phyloP scores from a whole-genome alignment of 2,329 filamentous ascomycete species.

The Colletotrichum melonis region DNA sequence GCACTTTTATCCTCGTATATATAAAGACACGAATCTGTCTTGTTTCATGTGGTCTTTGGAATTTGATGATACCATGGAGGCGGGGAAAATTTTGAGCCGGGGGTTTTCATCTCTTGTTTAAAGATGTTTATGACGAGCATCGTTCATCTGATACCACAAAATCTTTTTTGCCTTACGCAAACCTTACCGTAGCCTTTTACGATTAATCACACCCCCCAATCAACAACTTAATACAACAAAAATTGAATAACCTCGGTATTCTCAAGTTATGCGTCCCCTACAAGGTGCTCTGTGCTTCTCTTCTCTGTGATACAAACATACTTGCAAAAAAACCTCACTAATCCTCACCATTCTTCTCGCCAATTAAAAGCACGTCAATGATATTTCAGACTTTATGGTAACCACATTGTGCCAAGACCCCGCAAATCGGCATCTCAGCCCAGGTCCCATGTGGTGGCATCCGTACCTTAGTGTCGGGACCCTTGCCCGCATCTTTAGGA shows the following conservation, averaged over 20 bases:
- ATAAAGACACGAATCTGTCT: neutral
- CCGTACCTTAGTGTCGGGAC: neutral
- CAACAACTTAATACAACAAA: neutral
- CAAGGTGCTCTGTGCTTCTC: too few relatives aligned
- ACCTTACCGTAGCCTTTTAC: neutral
- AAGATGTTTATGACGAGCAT: neutral
- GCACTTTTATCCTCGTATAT: neutral
- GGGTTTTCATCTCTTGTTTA: neutral
- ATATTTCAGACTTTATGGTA: too few relatives aligned
- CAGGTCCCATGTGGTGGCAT: too few relatives aligned
- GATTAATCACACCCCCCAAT: neutral
- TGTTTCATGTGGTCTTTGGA: neutral
- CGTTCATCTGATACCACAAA: slow-evolving; percentile 13
- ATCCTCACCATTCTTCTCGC: too few relatives aligned
- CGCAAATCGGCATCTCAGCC: neutral
- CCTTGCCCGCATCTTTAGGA: neutral
- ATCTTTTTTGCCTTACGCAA: neutral
- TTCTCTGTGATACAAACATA: too few relatives aligned
- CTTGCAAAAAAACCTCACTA: too few relatives aligned
- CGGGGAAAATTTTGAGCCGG: neutral
- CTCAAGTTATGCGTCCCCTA: too few relatives aligned
- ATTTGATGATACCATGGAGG: slow-evolving; percentile 5
- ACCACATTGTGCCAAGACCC: neutral
- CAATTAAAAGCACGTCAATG: too few relatives aligned
- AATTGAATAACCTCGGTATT: neutral